phyloP scores from a whole-genome alignment of 805 yeast genomes.

The Limtongozyma cylindracea region DNA sequence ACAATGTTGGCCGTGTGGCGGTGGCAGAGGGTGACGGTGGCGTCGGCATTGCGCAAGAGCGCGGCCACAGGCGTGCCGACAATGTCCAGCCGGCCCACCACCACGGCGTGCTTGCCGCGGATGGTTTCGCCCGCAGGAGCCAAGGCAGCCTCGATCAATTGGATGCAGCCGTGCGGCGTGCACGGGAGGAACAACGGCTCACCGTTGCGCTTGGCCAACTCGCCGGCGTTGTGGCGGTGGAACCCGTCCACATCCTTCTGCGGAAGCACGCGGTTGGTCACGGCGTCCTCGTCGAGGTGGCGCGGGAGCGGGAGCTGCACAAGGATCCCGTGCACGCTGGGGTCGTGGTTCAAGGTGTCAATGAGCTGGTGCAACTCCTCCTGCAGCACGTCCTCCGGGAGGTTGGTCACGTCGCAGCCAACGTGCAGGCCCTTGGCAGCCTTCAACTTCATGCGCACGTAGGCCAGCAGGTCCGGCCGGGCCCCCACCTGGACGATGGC shows the following conservation, averaged over 20 bases:
- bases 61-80: conserved; percentile 67
- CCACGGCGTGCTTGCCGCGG: conserved; percentile 54
- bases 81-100: conserved; percentile 65
- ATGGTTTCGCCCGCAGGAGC: too few species aligned
- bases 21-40: conserved; percentile 58
- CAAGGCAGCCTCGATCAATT: conserved; percentile 29
- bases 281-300: conserved; percentile 38
- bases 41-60: conserved; percentile 41
- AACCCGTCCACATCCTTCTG: conserved; percentile 71
- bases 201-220: conserved; percentile 50
- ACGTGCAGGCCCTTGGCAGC: conserved; percentile 55
- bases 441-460: conserved; percentile 56
- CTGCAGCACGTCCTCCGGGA: conserved; percentile 32
- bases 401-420: conserved; percentile 28
- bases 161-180: conserved; percentile 64
- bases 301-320: conserved; percentile 59
- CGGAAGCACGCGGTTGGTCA: conserved; percentile 40
- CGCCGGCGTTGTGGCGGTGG: conserved; percentile 57
- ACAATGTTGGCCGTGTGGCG: conserved; percentile 30
- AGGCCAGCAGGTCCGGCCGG: conserved; percentile 60
- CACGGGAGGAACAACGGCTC: conserved; percentile 52
- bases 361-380: conserved; percentile 26
- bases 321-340: conserved; percentile 41
- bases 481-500: conserved; percentile 56
- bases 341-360: conserved; percentile 27